Conservation (phyloP, 495 filamentous ascomycete genomes). For the Xylaria sp. region DNA sequence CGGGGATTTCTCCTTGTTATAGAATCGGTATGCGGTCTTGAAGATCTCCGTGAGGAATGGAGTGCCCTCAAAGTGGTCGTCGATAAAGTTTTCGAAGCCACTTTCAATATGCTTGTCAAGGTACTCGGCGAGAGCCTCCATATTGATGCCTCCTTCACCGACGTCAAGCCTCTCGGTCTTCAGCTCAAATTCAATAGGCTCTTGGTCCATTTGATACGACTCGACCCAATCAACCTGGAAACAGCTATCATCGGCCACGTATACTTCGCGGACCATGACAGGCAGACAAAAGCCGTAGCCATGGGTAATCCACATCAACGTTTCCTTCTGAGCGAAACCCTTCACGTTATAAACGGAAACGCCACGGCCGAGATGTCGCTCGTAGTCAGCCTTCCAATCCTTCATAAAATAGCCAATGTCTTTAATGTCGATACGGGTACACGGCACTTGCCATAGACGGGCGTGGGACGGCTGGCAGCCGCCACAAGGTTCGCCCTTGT, state of each 20-base stretch:
- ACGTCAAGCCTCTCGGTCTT: constrained; percentile 86
- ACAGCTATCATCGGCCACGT: constrained; percentile 87
- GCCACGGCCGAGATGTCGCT: constrained; percentile 82
- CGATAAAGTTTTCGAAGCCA: constrained; percentile 88
- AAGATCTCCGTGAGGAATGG: constrained; percentile 91
- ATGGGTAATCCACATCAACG: constrained; percentile 81
- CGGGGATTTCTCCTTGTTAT: constrained; percentile 78
- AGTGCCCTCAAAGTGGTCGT: constrained; percentile 92
- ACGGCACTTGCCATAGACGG: constrained; percentile 92
- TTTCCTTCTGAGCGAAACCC: constrained; percentile 83
- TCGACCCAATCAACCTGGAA: constrained; percentile 93
- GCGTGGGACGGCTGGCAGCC: constrained; percentile 93
- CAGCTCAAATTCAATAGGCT: constrained; percentile 78
- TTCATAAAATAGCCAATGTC: constrained; percentile 98
- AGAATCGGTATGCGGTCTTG: constrained; percentile 91
- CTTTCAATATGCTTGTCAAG: constrained; percentile 90
- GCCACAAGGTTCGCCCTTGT: constrained; percentile 91
- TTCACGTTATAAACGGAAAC: constrained; percentile 94
- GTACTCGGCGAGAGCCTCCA: constrained; percentile 80
- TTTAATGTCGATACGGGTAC: constrained; percentile 95
- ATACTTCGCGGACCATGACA: constrained; percentile 89
- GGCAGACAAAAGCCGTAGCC: constrained; percentile 89
- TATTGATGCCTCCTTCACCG: constrained; percentile 80
- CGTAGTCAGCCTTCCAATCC: constrained; percentile 95
- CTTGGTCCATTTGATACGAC: constrained; percentile 66